Percentiles rank a stretch among this genome's conserved stretches.
phyloP scores from a whole-genome alignment of 306 rosid species.

The Cucurbita pepo region DNA sequence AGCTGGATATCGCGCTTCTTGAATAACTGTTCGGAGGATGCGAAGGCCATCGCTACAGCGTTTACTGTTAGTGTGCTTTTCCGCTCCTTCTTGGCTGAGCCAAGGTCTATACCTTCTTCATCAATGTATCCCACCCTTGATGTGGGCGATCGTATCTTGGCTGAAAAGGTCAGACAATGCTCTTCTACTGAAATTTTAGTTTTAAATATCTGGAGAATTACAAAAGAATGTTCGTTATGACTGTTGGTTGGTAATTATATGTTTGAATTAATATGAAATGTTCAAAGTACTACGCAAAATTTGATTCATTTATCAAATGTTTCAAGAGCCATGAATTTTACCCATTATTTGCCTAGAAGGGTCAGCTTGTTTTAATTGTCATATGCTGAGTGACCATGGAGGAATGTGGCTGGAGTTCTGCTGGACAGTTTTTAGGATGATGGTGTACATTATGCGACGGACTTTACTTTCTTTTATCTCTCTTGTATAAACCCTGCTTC shows the following conservation, averaged over 20 bases:
- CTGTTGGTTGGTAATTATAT: not conserved
- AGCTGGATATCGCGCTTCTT: constrained; percentile 56
- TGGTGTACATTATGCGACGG: not conserved
- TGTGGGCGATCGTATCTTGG: constrained; percentile 81
- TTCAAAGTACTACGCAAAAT: not conserved
- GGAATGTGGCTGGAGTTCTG: not conserved
- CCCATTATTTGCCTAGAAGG: not conserved
- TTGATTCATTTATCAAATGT: not conserved
- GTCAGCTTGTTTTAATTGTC: not conserved
- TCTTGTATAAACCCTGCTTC: not conserved
- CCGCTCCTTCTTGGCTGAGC: constrained; percentile 75
- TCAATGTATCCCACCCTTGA: constrained; percentile 87
- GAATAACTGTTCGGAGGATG: constrained; percentile 53
- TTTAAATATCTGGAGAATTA: not conserved
- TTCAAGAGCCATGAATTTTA: not conserved
- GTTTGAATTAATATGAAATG: not conserved
- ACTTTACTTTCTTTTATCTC: not conserved
- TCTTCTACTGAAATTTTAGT: not conserved
- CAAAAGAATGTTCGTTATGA: not conserved
- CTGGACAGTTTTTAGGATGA: not conserved
- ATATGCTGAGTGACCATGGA: not conserved
- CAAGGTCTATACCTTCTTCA: constrained; percentile 79
- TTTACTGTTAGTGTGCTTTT: constrained; percentile 58
- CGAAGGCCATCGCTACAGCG: constrained; percentile 66
- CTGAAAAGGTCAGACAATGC: constrained; percentile 64